Conservation (phyloP, 805 yeast species). For the Scheffersomyces ergatensis region DNA sequence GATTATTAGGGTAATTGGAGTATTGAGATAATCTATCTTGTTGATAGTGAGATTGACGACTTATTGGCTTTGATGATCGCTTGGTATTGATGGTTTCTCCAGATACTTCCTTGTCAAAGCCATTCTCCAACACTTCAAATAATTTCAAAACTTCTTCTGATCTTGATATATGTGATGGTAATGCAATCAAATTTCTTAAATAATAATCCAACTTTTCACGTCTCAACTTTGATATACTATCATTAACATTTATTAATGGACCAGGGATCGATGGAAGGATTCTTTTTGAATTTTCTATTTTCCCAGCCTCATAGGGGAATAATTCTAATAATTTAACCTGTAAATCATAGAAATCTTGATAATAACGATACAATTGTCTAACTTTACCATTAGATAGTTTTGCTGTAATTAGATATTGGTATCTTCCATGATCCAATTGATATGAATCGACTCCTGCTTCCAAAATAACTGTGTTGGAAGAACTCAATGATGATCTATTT, state of each 20-base stretch:
- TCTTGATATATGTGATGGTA: constrained; percentile 76
- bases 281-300: constrained; percentile 70
- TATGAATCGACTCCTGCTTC: constrained; percentile 77
- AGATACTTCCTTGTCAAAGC: constrained; percentile 55
- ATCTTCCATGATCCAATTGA: constrained; percentile 79
- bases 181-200: constrained; percentile 54
- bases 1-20: constrained; percentile 22
- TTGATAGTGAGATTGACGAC: constrained; percentile 42
- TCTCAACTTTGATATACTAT: constrained; percentile 54
- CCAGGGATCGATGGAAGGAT: constrained; percentile 95
- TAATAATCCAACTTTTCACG: constrained; percentile 54
- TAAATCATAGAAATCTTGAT: constrained; percentile 94
- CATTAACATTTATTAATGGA: constrained; percentile 88
- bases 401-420: constrained; percentile 79
- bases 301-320: constrained; percentile 92
- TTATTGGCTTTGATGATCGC: constrained; percentile 33
- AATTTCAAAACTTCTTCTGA: constrained; percentile 66
- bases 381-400: constrained; percentile 63
- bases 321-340: constrained; percentile 79
- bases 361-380: constrained; percentile 78
- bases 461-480: constrained; percentile 38
- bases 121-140: constrained; percentile 60
- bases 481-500: constrained; percentile 30
- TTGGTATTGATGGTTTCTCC: constrained; percentile 6
- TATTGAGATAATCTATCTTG: constrained; percentile 54